These are phyloP conservation scores for Diaporthe velutina DNA, from an alignment of 2,329 filamentous ascomycete genomes.

Conservation along the genomic window DNA sequence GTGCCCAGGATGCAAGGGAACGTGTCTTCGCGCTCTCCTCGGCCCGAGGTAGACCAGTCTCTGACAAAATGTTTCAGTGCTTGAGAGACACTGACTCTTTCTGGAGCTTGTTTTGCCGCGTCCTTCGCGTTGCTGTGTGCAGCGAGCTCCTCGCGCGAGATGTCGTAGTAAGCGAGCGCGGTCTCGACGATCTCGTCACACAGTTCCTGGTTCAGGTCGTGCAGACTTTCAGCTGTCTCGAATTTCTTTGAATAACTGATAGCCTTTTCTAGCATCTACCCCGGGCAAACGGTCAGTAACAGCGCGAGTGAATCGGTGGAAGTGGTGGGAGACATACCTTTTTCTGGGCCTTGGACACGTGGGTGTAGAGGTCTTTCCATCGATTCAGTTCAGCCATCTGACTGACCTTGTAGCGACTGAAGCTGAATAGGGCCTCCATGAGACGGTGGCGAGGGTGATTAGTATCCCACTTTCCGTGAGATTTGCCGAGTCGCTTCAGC, in stretches of 20 bases:
- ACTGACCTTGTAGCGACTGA: neutral
- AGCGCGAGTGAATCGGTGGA: too few species aligned
- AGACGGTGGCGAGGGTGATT: neutral
- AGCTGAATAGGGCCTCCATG: neutral
- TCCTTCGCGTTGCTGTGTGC: neutral
- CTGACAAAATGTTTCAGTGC: neutral
- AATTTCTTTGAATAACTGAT: neutral
- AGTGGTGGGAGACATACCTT: neutral
- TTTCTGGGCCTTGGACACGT: slow-evolving; percentile 1
- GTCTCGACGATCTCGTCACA: neutral
- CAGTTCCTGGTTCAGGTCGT: neutral
- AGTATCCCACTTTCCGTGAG: neutral
- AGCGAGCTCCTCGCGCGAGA: neutral
- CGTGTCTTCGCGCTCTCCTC: neutral
- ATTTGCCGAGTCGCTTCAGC: neutral
- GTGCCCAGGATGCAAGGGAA: neutral
- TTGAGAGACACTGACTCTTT: neutral
- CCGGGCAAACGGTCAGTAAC: neutral
- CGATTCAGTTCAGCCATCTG: neutral
- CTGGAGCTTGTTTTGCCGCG: neutral
- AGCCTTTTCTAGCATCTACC: neutral
- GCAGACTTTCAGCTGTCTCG: neutral
- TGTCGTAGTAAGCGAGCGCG: neutral
- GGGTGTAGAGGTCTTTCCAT: neutral
- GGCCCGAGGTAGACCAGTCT: neutral